Percentiles rank a stretch among this genome's conserved stretches.
These are phyloP conservation scores for Crithidia sp. DNA, from an alignment of 208 protist species.

Conservation along the genomic window DNA sequence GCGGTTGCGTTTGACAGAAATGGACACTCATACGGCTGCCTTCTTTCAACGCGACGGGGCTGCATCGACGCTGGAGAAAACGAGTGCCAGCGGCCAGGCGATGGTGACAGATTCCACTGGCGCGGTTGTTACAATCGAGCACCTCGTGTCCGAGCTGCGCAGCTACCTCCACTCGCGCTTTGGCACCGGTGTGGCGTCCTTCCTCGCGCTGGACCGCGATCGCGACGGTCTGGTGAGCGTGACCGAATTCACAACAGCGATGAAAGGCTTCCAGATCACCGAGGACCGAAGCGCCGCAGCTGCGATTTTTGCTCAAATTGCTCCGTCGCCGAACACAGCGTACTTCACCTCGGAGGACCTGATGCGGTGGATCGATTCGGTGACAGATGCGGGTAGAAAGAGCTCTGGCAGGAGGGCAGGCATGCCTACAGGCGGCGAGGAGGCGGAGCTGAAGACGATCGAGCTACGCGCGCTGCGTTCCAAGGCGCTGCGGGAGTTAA, in stretches of 20 bases:
- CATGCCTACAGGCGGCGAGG: constrained; percentile 32
- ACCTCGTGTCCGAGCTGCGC: constrained; percentile 66
- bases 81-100: not conserved
- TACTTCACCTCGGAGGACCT: constrained; percentile 82
- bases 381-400: constrained; percentile 36
- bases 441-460: constrained; percentile 52
- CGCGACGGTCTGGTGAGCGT: constrained; percentile 83
- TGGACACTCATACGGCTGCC: constrained; percentile 83
- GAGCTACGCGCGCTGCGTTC: constrained; percentile 42
- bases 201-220: constrained; percentile 85
- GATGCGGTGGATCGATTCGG: constrained; percentile 67
- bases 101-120: constrained; percentile 38
- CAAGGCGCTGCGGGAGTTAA: constrained; percentile 65
- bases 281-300: constrained; percentile 57
- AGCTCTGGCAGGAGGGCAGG: constrained; percentile 9
- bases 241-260: constrained; percentile 63
- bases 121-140: constrained; percentile 43
- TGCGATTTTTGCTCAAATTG: constrained; percentile 67
- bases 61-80: constrained; percentile 16
- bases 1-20: constrained; percentile 71
- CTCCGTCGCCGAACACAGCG: constrained; percentile 43
- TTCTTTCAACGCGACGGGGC: constrained; percentile 58
- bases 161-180: constrained; percentile 78
- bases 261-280: constrained; percentile 81
- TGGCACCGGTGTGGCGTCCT: constrained; percentile 75